Conservation (phyloP, 148 eudicot species). For the Amaranthus cruentus region DNA sequence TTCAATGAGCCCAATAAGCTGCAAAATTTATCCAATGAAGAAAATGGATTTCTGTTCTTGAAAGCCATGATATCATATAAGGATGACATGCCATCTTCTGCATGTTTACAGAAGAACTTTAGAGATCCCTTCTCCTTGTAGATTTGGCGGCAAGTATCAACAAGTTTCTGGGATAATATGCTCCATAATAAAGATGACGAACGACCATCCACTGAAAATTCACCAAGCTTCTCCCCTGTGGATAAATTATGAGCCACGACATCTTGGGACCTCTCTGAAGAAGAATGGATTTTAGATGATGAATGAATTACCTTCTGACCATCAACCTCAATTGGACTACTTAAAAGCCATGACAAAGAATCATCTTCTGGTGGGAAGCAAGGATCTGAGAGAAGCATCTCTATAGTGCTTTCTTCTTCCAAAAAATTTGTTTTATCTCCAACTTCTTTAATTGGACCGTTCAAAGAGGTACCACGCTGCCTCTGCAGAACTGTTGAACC, state of each 20-base stretch:
- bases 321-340: constrained; percentile 25
- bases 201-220: constrained; percentile 47
- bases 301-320: constrained; percentile 18
- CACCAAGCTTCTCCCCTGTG: constrained; percentile 48
- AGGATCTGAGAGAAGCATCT: constrained; percentile 44
- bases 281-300: constrained; percentile 12
- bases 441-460: constrained; percentile 23
- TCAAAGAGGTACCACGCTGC: constrained; percentile 19
- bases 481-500: constrained; percentile 43
- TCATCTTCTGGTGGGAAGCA: constrained; percentile 44
- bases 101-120: constrained; percentile 58
- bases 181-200: constrained; percentile 55
- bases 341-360: constrained; percentile 42
- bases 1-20: constrained; percentile 33
- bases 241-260: constrained; percentile 12
- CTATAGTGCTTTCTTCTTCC: constrained; percentile 48
- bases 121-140: constrained; percentile 37
- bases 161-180: constrained; percentile 40
- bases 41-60: constrained; percentile 25
- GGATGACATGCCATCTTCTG: constrained; percentile 30
- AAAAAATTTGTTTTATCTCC: constrained; percentile 17
- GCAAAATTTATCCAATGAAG: constrained; percentile 45
- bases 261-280: constrained; percentile 19
- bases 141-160: constrained; percentile 40
- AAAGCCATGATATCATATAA: constrained; percentile 24